phyloP scores from a whole-genome alignment of 2,329 filamentous ascomycete species.

The Plectosphaerella cucumerina region DNA sequence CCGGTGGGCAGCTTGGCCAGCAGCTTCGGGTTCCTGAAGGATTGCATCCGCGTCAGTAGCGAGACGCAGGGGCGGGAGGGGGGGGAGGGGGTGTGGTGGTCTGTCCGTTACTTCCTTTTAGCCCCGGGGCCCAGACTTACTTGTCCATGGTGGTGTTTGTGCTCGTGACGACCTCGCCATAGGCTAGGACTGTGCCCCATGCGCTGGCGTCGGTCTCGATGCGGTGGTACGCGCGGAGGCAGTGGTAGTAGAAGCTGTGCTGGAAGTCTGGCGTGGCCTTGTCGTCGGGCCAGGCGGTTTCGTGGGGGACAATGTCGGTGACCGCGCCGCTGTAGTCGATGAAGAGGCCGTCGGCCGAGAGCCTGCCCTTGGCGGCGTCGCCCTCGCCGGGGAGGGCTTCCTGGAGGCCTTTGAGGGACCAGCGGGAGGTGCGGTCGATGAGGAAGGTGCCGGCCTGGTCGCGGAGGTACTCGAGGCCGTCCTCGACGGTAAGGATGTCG shows the following conservation, averaged over 20 bases:
- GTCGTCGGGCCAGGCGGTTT: constrained; percentile 59
- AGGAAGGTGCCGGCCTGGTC: constrained; percentile 81
- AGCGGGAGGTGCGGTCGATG: constrained; percentile 60
- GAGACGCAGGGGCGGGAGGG: neutral
- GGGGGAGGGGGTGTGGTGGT: neutral
- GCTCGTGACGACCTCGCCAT: constrained; percentile 88
- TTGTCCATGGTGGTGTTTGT: constrained; percentile 93
- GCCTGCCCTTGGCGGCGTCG: constrained; percentile 39
- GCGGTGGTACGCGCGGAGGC: constrained; percentile 62
- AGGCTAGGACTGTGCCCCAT: constrained; percentile 78
- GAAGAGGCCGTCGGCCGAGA: constrained; percentile 25
- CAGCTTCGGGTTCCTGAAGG: constrained; percentile 66
- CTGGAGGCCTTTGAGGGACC: constrained; percentile 52
- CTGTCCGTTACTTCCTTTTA: no score
- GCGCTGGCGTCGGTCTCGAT: constrained; percentile 51
- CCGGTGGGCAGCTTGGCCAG: constrained; percentile 74
- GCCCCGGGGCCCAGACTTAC: constrained; percentile 33
- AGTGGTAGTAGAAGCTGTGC: constrained; percentile 72
- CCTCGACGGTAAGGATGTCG: constrained; percentile 62
- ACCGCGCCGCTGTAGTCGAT: constrained; percentile 70
- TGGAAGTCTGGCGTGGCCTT: constrained; percentile 84
- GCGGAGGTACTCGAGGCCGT: constrained; percentile 67
- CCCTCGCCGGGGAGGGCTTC: constrained; percentile 23
- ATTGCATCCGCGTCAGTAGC: neutral
- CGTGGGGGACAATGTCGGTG: constrained; percentile 73